Evolutionary conservation across 371 early-diverging fungal species (phyloP), one percentile per base, ranked within the genome.

Genomic region (Actinomucor elegans): DNA sequence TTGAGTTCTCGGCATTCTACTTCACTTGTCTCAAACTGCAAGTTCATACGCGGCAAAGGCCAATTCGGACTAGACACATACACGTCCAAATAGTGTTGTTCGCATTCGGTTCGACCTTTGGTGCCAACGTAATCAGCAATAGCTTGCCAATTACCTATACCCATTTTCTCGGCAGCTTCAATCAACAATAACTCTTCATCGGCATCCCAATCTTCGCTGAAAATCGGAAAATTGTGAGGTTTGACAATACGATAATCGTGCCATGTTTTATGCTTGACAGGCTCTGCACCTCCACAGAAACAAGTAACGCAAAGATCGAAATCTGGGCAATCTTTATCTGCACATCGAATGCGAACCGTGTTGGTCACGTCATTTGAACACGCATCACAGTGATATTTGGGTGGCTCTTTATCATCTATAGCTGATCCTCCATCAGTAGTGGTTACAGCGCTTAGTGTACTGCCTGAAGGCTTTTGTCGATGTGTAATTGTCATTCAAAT

Each of bases 61-160:
- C 91, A 94, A 2, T 67, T 58, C 1, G 82, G 74, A 32, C 89
- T 84, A 6, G 84, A 73, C 5, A 92, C 83, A 69, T 94, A 97
- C 7, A 93, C 82, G 23, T 90, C 76, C 33, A 88, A 69, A 72
- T 99, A 99, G 64, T 99, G 99, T 33, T 84, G 80, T 54, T 92
- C 91, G 62, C 95, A 92, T 61, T 98, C 96, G 27, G 85, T 78
- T 43, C 85, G 82, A 24, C 87, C 85, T 67, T 96, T 96, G 15
- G 94, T 89, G 2, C 98, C 95, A 11, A 99, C 85, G 64, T 96
- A 90, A 48, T 90, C 93, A 0, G 97, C 87, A 36, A 97, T 90
- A 35, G 93, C 95, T 60, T 88, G 89, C 97, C 98, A 99, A 77
- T 98, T 99, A 36, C 99, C 99, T 51, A 99, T 82, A 17, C 99